Conservation (phyloP, 805 yeast genomes). For the Saturnispora dispora region DNA sequence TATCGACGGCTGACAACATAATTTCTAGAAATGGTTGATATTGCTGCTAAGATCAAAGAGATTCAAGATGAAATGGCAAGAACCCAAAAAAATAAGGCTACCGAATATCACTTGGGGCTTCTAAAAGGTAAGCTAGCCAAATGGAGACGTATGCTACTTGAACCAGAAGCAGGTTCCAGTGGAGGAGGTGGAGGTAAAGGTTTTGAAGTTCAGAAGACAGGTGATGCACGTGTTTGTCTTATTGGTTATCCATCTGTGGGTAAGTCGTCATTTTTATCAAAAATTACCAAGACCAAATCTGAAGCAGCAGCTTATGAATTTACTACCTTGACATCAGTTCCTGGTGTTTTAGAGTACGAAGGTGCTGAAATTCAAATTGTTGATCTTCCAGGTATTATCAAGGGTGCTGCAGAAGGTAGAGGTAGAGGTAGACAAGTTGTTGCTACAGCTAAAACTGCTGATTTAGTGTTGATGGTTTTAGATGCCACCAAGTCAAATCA, state of each 20-base stretch:
- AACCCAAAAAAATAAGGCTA: slow-evolving; percentile 95
- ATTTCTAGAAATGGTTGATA: slow-evolving; percentile 23
- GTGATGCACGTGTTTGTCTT: slow-evolving; percentile 91
- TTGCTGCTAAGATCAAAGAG: slow-evolving; percentile 66
- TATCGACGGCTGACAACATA: neutral
- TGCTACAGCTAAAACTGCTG: slow-evolving; percentile 93
- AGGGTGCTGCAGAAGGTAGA: slow-evolving; percentile 94
- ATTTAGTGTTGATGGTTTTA: slow-evolving; percentile 81
- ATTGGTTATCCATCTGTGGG: slow-evolving; percentile 99
- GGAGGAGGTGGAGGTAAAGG: slow-evolving; percentile 64
- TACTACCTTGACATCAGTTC: slow-evolving; percentile 93
- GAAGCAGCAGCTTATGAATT: slow-evolving; percentile 94
- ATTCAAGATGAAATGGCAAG: slow-evolving; percentile 90
- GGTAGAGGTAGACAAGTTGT: slow-evolving; percentile 97
- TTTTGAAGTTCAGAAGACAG: slow-evolving; percentile 90
- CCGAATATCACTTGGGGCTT: slow-evolving; percentile 92
- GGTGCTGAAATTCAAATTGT: slow-evolving; percentile 96
- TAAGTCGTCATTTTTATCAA: slow-evolving; percentile 80
- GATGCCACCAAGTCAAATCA: slow-evolving; percentile 93
- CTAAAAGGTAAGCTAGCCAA: slow-evolving; percentile 92
- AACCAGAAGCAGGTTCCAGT: slow-evolving; percentile 68
- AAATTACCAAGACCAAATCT: slow-evolving; percentile 87
- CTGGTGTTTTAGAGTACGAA: slow-evolving; percentile 88
- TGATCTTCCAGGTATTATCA: slow-evolving; percentile 96
- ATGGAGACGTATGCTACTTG: slow-evolving; percentile 81